Conservation (phyloP, 192 early-diverging fungal species). For the Linderina pennispora region DNA sequence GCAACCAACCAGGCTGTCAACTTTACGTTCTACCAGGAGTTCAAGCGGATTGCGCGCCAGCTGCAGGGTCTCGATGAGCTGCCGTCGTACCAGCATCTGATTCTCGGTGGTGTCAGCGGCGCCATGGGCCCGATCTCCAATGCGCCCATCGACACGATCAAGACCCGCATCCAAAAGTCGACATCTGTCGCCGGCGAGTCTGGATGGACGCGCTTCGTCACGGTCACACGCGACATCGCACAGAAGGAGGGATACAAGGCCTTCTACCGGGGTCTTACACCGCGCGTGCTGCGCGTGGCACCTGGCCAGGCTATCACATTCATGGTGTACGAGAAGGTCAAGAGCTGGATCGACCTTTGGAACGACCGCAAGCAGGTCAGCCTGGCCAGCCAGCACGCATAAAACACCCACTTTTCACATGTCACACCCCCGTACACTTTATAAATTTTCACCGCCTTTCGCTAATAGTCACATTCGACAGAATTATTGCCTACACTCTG, state of each 20-base stretch:
- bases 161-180: constrained; percentile 94
- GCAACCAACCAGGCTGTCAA: constrained; percentile 98
- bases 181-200: constrained; percentile 57
- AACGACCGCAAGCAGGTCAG: constrained; percentile 13
- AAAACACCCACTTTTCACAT: no score
- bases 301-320: constrained; percentile 97
- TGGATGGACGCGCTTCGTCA: constrained; percentile 75
- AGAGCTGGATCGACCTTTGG: constrained; percentile 57
- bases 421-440: no score
- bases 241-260: constrained; percentile 87
- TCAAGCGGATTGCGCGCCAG: constrained; percentile 72
- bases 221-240: constrained; percentile 67
- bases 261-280: constrained; percentile 94
- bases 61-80: constrained; percentile 64
- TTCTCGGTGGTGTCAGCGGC: constrained; percentile 87
- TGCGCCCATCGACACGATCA: constrained; percentile 97
- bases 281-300: constrained; percentile 88
- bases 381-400: constrained; percentile 25
- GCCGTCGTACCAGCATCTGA: constrained; percentile 84
- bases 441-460: no score
- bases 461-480: no score
- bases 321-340: constrained; percentile 88
- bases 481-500: no score
- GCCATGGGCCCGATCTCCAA: constrained; percentile 92
- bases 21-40: constrained; percentile 94